Evolutionary conservation across 495 filamentous ascomycete species (phyloP), one percentile per base, ranked within the genome.

Genomic region (Hypoxylon cercidicola): DNA sequence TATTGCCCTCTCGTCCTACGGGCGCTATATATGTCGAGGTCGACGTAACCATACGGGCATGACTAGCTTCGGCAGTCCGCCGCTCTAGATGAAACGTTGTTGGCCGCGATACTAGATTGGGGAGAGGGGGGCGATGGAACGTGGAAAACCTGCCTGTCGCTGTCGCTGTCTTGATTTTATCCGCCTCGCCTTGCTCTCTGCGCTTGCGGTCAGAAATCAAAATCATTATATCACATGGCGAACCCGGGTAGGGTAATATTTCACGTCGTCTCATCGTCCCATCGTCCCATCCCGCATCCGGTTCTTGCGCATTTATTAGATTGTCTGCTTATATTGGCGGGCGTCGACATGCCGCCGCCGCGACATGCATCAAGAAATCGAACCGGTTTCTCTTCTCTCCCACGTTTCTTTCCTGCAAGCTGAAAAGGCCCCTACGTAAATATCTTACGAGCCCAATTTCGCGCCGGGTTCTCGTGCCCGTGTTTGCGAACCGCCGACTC

Each of bases 281-380:
- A 7, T 16, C 40, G 16, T n/a, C 25, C 25, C 25, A 28, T 7
- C 25, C 3, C 25, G 7, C 7, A 28, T 10, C 30, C 30, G 30
- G 30, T 7, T 32, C 10, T 11, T 32, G 30, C 30, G 30, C 30
- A 32, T 32, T 32, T 44, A 6, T 28, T 56, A 53, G 34, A 55
- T 19, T 60, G 43, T 32, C 48, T 58, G 19, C 41, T 39, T 54
- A 41, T 58, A 59, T 67, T 67, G 53, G 53, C 64, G 64, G 64
- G 54, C 58, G 58, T 68, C 64, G 25, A 59, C n/a, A 53, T 19
- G 57, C 64, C 57, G 64, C 18, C 48, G 46, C 55, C 23, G 35
- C 43, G n/a, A n/a, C 30, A 11, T 10, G 30, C 30, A 32, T 32
- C 7, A 32, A 7, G 1, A 32, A 32, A 7, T 32, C 30, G 30